Evolutionary conservation across 2,329 filamentous ascomycete genomes (phyloP).

Genomic region (Talaromyces sp.): DNA sequence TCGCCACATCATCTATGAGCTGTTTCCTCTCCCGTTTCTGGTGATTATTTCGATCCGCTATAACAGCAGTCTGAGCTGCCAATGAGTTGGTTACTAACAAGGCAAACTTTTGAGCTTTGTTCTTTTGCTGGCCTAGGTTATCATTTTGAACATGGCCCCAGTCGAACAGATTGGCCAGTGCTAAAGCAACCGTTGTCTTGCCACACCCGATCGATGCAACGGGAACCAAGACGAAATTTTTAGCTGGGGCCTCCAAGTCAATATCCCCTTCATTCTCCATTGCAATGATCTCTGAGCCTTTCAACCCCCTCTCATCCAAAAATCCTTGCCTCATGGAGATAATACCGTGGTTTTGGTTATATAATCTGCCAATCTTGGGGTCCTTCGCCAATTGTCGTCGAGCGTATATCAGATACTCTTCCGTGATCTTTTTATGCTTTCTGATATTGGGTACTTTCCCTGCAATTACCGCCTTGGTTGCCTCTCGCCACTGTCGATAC

Average conservation of each 20-base stretch:
- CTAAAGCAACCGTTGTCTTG: slow-evolving; percentile 88
- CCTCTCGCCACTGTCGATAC: slow-evolving; percentile 98
- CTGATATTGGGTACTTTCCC: slow-evolving; percentile 71
- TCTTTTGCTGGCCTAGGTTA: slow-evolving; percentile 75
- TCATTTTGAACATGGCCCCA: slow-evolving; percentile 98
- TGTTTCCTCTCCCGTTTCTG: slow-evolving; percentile 83
- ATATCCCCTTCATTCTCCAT: slow-evolving; percentile 48
- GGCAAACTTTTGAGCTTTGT: slow-evolving; percentile 74
- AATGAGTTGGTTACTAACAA: slow-evolving; percentile 65
- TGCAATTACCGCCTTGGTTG: slow-evolving; percentile 81
- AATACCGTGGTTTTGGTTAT: slow-evolving; percentile 88
- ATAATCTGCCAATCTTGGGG: slow-evolving; percentile 63
- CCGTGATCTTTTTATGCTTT: slow-evolving; percentile 85
- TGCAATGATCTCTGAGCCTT: slow-evolving; percentile 85
- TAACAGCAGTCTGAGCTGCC: slow-evolving; percentile 64
- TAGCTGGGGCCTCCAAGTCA: slow-evolving; percentile 46
- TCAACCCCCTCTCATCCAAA: slow-evolving; percentile 74
- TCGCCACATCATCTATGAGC: slow-evolving; percentile 72
- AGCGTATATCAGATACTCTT: slow-evolving; percentile 83
- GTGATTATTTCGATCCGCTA: slow-evolving; percentile 94
- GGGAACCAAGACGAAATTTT: slow-evolving; percentile 77
- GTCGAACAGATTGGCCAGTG: slow-evolving; percentile 73
- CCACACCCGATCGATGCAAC: slow-evolving; percentile 93
- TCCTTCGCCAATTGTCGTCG: slow-evolving; percentile 67
- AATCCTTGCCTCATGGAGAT: slow-evolving; percentile 88